These are phyloP conservation scores for Scedosporium dehoogii DNA, from an alignment of 2,329 filamentous ascomycete genomes.

Conservation along the genomic window DNA sequence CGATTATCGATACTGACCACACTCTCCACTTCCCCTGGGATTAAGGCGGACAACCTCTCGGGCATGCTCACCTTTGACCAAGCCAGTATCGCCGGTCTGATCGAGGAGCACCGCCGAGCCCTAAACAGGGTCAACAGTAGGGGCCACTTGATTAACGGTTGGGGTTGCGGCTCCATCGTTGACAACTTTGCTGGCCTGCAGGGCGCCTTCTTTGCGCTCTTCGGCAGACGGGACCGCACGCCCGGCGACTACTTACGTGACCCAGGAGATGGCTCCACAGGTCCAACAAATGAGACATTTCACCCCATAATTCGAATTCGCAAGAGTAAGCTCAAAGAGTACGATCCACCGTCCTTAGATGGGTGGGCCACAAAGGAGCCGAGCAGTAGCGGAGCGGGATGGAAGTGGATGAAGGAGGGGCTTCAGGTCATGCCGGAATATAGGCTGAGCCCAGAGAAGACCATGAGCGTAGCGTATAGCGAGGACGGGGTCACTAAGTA, in stretches of 20 bases:
- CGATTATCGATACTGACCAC: not conserved
- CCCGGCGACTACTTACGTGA: constrained; percentile 8
- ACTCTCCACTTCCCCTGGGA: not conserved
- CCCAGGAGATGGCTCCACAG: not conserved
- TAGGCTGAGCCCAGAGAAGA: constrained; percentile 1
- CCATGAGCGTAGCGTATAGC: not conserved
- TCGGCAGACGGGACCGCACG: constrained; percentile 4
- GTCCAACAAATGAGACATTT: constrained; percentile 6
- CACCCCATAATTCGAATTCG: constrained; percentile 9
- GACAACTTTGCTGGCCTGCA: constrained; percentile 5
- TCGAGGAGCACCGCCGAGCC: constrained; percentile 3
- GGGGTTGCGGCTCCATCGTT: constrained; percentile 6
- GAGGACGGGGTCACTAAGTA: not conserved
- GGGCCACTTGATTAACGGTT: constrained; percentile 1
- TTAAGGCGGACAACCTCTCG: constrained; percentile 5
- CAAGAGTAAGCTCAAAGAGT: not conserved
- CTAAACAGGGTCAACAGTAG: not conserved
- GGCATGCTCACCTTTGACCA: constrained; percentile 2
- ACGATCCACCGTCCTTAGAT: not conserved
- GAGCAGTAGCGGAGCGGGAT: not conserved
- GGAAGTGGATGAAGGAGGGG: constrained; percentile 6
- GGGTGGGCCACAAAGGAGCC: not conserved
- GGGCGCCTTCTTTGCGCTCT: not conserved
- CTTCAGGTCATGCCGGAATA: constrained; percentile 7
- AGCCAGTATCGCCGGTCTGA: not conserved